Conservation (phyloP, 139 green algal genomes). For the Closterium sp. region DNA sequence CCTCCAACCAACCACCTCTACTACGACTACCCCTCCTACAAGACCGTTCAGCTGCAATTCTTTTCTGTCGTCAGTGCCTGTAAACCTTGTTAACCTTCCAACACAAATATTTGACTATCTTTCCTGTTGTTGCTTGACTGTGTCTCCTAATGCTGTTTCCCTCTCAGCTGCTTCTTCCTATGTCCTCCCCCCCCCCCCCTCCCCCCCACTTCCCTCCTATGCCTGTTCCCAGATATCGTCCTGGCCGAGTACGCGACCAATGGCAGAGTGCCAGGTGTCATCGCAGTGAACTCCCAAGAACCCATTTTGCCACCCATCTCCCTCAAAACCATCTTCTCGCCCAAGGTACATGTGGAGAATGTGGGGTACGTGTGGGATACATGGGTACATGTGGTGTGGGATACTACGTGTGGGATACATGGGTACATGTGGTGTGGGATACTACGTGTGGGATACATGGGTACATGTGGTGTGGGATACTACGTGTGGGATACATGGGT, state of each 20-base stretch:
- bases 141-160: background rate
- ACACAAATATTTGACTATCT: too few relatives aligned
- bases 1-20: too few relatives aligned
- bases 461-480: too few relatives aligned
- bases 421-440: too few relatives aligned
- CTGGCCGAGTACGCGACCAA: constrained; percentile 17
- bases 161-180: background rate
- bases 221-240: constrained; percentile 18
- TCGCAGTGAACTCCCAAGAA: constrained; percentile 33
- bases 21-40: too few relatives aligned
- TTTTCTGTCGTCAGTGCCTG: too few relatives aligned
- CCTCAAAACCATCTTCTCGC: background rate
- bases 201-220: background rate
- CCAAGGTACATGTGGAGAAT: constrained; percentile 2
- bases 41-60: too few relatives aligned
- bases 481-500: too few relatives aligned
- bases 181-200: background rate
- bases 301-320: constrained; percentile 15
- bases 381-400: background rate
- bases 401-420: background rate
- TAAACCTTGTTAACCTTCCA: too few relatives aligned
- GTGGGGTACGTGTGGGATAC: background rate
- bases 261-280: constrained; percentile 25
- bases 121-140: background rate
- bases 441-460: too few relatives aligned